Conservation (phyloP, 139 green algal genomes). For the Coccomyxa sp. region DNA sequence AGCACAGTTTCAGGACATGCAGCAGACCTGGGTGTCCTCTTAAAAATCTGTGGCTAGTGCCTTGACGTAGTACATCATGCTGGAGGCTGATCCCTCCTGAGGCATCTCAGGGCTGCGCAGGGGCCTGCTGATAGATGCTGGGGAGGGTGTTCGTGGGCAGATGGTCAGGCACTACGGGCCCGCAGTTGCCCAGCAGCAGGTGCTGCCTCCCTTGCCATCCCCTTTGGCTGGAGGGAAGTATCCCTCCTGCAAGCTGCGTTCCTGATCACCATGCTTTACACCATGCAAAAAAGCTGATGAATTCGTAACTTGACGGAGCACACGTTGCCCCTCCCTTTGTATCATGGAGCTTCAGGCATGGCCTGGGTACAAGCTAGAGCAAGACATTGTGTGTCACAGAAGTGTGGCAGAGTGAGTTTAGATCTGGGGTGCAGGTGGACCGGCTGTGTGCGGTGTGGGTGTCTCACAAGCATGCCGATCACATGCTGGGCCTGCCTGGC, state of each 20-base stretch:
- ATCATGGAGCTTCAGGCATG: background rate
- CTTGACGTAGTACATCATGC: too few relatives aligned
- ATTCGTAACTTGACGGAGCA: background rate
- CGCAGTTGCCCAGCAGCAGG: conserved; percentile 19
- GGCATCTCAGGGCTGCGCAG: too few relatives aligned
- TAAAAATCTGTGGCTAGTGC: too few relatives aligned
- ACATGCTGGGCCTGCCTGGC: conserved; percentile 54
- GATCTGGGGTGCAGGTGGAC: conserved; percentile 38
- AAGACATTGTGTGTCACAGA: background rate
- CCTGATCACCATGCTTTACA: background rate
- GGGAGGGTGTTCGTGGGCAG: conserved; percentile 63
- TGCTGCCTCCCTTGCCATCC: conserved; percentile 2
- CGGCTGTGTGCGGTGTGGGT: conserved; percentile 67
- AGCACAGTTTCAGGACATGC: too few relatives aligned
- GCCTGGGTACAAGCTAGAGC: background rate
- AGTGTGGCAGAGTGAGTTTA: background rate
- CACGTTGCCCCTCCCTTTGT: background rate
- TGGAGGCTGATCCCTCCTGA: too few relatives aligned
- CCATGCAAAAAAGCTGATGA: background rate
- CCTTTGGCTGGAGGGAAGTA: background rate
- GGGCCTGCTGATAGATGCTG: conserved; percentile 71
- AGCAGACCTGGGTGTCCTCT: too few relatives aligned
- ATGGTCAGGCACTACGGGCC: conserved; percentile 43
- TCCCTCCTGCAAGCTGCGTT: background rate
- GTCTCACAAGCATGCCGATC: conserved; percentile 82